phyloP scores from a whole-genome alignment of 2,329 filamentous ascomycete species.

The Trichoderma brevicompactum region DNA sequence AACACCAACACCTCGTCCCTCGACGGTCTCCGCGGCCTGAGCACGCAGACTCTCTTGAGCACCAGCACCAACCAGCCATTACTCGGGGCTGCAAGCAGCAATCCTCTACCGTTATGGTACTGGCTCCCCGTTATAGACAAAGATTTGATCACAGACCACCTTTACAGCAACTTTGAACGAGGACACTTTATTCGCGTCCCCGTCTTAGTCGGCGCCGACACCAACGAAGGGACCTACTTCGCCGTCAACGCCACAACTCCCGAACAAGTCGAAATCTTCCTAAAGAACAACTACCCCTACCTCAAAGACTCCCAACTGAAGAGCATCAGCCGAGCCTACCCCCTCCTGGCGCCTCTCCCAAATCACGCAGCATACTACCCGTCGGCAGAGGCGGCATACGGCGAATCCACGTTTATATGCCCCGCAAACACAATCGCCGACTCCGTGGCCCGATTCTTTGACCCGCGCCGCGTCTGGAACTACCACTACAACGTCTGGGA shows the following conservation, averaged over 20 bases:
- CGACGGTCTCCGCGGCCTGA: slow-evolving; percentile 27
- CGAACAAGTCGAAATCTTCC: slow-evolving; percentile 45
- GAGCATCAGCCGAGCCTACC: slow-evolving; percentile 47
- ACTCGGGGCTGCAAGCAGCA: slow-evolving; percentile 39
- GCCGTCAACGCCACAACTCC: slow-evolving; percentile 44
- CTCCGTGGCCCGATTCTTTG: slow-evolving; percentile 16
- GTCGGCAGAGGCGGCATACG: slow-evolving; percentile 48
- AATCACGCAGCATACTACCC: slow-evolving; percentile 51
- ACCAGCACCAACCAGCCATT: slow-evolving; percentile 44
- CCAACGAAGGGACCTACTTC: slow-evolving; percentile 54
- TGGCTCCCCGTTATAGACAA: slow-evolving; percentile 58
- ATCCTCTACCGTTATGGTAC: slow-evolving; percentile 49
- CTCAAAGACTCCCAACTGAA: slow-evolving; percentile 45
- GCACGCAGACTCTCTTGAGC: slow-evolving; percentile 51
- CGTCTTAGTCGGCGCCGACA: slow-evolving; percentile 50
- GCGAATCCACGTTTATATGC: slow-evolving; percentile 53
- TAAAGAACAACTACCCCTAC: slow-evolving; percentile 53
- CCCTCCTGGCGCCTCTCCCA: slow-evolving; percentile 42
- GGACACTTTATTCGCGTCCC: slow-evolving; percentile 52
- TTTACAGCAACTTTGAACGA: slow-evolving; percentile 46
- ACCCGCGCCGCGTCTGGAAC: slow-evolving; percentile 44
- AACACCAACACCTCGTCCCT: slow-evolving; percentile 44
- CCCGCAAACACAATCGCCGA: slow-evolving; percentile 40
- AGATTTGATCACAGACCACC: slow-evolving; percentile 48
- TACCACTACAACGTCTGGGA: slow-evolving; percentile 58